These are phyloP conservation scores for Citrus mangshanensis DNA, from an alignment of 345 rosid species.

Conservation along the genomic window DNA sequence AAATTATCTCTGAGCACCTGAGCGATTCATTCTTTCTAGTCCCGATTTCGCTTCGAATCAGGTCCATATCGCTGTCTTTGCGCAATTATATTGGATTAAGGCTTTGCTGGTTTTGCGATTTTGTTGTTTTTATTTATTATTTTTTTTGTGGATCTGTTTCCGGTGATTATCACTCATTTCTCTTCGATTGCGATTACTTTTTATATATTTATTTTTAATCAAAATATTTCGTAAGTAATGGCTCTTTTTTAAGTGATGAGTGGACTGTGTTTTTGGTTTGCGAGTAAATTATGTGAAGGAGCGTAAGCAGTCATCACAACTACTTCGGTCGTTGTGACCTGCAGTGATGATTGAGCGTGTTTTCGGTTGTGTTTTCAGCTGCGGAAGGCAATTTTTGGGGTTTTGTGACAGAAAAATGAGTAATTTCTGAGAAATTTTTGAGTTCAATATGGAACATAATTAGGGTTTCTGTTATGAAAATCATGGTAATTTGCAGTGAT, in stretches of 20 bases:
- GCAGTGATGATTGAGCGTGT: background rate
- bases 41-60: conserved; percentile 1
- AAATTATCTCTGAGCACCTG: background rate
- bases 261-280: background rate
- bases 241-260: background rate
- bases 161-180: background rate
- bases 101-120: background rate
- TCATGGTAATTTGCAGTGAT: background rate
- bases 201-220: background rate
- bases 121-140: background rate
- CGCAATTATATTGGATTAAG: background rate
- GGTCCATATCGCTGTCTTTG: background rate
- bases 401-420: background rate
- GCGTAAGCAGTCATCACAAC: background rate
- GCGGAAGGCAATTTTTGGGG: background rate
- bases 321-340: background rate
- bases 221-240: background rate
- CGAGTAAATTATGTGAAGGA: background rate
- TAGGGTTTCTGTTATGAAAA: conserved; percentile 1
- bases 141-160: background rate
- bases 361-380: background rate
- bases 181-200: background rate
- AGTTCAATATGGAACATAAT: background rate
- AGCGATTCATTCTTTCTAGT: background rate
- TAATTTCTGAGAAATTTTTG: background rate